Evolutionary conservation across 331 rosid genomes (phyloP).

Genomic region (Prunus yedoensis): DNA sequence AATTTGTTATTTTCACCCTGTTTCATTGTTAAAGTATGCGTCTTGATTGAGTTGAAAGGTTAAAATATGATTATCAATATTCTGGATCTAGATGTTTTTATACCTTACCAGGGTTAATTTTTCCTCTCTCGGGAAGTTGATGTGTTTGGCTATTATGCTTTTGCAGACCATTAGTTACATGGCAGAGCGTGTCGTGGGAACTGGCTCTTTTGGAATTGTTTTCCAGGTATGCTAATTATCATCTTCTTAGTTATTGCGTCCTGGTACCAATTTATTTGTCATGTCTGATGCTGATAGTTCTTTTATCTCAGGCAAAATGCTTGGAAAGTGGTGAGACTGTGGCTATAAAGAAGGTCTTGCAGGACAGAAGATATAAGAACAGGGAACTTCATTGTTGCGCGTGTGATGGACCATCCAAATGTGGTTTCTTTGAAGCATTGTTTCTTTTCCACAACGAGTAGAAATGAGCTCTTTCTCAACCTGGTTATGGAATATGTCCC

Average conservation of each 20-base stretch:
- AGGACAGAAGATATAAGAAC: conserved; percentile 86
- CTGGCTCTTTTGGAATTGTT: conserved; percentile 95
- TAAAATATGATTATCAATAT: not conserved
- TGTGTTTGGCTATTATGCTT: conserved; percentile 21
- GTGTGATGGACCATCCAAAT: conserved; percentile 96
- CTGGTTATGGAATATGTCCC: conserved; percentile 99
- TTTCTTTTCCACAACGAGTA: conserved; percentile 90
- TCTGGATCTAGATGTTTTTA: conserved; percentile 6
- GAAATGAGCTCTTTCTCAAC: conserved; percentile 89
- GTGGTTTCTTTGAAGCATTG: conserved; percentile 91
- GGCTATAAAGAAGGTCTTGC: conserved; percentile 94
- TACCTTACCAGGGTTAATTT: conserved; percentile 13
- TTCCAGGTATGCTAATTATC: conserved; percentile 63
- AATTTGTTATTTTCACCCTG: conserved; percentile 4
- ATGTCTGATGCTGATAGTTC: not conserved
- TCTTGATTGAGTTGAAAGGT: conserved; percentile 7
- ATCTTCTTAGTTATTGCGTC: conserved; percentile 9
- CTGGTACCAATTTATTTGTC: not conserved
- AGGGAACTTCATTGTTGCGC: conserved; percentile 94
- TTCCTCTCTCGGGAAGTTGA: conserved; percentile 24
- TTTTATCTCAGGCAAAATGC: conserved; percentile 76
- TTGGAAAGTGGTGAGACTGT: conserved; percentile 93
- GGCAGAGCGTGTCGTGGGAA: conserved; percentile 97
- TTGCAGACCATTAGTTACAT: conserved; percentile 95
- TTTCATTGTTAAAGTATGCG: not conserved